A percentile compares a stretch with the other conserved stretches of the same genome.
Evolutionary conservation across 495 filamentous ascomycete genomes (phyloP).

Genomic region (Choiromyces venosus): DNA sequence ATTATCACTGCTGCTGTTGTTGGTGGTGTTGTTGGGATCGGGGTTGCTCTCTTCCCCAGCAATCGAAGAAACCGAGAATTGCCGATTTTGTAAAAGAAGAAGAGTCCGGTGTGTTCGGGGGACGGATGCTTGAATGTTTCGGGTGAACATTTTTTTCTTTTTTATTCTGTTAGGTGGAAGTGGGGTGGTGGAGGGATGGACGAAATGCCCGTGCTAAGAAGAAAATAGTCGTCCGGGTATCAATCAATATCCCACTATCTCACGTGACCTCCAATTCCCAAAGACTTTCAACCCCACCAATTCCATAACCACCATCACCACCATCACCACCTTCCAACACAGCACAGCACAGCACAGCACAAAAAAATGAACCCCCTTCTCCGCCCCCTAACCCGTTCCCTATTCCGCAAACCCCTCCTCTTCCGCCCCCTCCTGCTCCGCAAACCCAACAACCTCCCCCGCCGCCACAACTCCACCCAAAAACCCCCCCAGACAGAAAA

Average conservation of each 20-base stretch:
- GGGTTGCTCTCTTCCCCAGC: too few species aligned
- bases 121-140: neutral
- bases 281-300: neutral
- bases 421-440: slow-evolving; percentile 19
- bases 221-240: neutral
- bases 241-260: neutral
- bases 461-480: slow-evolving; percentile 42
- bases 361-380: slow-evolving; percentile 26
- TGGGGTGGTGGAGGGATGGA: neutral
- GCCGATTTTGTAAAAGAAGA: neutral
- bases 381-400: slow-evolving; percentile 16
- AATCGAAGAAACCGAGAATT: neutral
- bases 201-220: neutral
- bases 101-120: neutral
- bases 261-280: neutral
- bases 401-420: slow-evolving; percentile 23
- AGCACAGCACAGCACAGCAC: neutral
- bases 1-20: neutral
- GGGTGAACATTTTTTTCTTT: neutral
- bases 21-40: too few species aligned
- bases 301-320: slow-evolving; percentile 6
- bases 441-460: slow-evolving; percentile 18
- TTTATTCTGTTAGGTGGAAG: neutral
- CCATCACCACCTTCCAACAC: slow-evolving; percentile 5
- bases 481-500: slow-evolving; percentile 42